These are phyloP conservation scores for Nidula niveotomentosa DNA, from an alignment of 1,284 basidiomycete species.

Conservation along the genomic window DNA sequence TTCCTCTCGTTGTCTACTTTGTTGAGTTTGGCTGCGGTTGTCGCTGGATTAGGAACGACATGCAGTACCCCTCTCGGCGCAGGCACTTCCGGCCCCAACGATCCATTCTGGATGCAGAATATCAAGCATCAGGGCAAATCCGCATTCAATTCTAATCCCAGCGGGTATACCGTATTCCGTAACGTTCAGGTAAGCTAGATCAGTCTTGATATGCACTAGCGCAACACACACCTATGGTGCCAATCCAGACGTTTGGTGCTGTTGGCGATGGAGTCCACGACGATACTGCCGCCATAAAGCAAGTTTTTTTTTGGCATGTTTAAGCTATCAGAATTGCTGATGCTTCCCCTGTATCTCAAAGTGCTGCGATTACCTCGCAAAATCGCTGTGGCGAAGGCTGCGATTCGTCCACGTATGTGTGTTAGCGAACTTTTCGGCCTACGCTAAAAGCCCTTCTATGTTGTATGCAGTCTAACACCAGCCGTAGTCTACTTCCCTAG, in stretches of 20 bases:
- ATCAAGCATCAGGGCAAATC: constrained; percentile 69
- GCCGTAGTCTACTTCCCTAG: constrained; percentile 59
- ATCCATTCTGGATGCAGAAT: constrained; percentile 70
- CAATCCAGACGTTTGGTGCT: constrained; percentile 42
- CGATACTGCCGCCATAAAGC: constrained; percentile 74
- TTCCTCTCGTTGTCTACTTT: no score
- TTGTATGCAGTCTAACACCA: constrained; percentile 31
- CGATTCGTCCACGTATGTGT: constrained; percentile 46
- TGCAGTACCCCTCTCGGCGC: constrained; percentile 18
- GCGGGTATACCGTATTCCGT: constrained; percentile 67
- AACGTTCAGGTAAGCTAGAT: constrained; percentile 54
- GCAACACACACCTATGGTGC: no score
- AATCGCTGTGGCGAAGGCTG: constrained; percentile 52
- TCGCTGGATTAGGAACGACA: no score
- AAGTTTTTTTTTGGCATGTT: constrained; percentile 8
- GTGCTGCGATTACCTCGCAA: constrained; percentile 54
- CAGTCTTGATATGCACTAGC: no score
- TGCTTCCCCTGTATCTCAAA: constrained; percentile 15
- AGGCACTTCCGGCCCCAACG: constrained; percentile 51
- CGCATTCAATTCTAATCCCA: constrained; percentile 55
- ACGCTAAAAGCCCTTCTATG: neutral
- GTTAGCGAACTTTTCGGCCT: neutral
- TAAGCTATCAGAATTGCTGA: neutral
- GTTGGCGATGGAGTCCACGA: constrained; percentile 68
- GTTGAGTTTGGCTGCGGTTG: no score